Conservation (phyloP, 202 grass and related monocot genomes). For the Schoenoplectus tabernaemontani region DNA sequence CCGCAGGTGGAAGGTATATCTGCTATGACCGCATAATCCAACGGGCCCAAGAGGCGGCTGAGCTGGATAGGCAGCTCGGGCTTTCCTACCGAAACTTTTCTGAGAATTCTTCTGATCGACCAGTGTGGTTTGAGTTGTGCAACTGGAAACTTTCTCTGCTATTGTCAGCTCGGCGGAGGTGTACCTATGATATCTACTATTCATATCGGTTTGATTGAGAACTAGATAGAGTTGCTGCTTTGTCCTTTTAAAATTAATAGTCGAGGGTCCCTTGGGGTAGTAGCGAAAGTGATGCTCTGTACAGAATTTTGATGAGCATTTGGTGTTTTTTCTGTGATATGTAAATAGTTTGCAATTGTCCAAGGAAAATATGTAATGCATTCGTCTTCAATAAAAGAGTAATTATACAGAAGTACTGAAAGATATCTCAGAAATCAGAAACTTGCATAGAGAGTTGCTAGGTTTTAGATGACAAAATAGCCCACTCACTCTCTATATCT, state of each 20-base stretch:
- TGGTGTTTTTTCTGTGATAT: not conserved
- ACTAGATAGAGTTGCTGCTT: not conserved
- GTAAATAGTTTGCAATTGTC: constrained; percentile 16
- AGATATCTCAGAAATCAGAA: no score
- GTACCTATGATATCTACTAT: constrained; percentile 69
- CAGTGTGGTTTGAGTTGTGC: constrained; percentile 67
- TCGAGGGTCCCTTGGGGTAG: not conserved
- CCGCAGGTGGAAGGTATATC: constrained; percentile 76
- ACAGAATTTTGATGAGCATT: constrained; percentile 5
- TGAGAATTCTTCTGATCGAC: constrained; percentile 26
- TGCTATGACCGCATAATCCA: constrained; percentile 78
- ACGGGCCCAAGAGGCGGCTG: constrained; percentile 47
- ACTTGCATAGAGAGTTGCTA: not conserved
- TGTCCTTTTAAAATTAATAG: not conserved
- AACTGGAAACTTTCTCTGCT: constrained; percentile 63
- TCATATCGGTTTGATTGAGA: constrained; percentile 30
- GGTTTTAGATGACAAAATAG: not conserved
- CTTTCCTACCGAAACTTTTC: constrained; percentile 31
- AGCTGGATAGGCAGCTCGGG: constrained; percentile 78
- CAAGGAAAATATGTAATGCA: not conserved
- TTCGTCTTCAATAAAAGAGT: not conserved
- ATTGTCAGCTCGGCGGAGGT: constrained; percentile 51
- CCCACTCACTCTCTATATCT: not conserved
- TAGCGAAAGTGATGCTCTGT: not conserved
- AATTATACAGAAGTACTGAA: not conserved